These are phyloP conservation scores for Bromus sterilis DNA, from an alignment of 176 grass and related monocot species.

Conservation along the genomic window DNA sequence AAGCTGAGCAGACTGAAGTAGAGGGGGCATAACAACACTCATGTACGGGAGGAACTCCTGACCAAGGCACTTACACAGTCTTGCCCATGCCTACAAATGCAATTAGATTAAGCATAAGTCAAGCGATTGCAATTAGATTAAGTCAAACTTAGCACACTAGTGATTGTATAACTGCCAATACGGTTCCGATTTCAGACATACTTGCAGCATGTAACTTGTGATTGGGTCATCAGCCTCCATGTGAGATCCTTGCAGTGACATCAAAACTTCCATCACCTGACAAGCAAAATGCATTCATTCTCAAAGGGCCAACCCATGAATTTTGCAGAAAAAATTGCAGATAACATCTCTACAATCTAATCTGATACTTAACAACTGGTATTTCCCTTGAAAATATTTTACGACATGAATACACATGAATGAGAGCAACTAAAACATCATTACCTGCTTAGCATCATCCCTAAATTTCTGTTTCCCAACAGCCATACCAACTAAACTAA, in stretches of 20 bases:
- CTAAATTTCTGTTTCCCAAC: conserved; percentile 97
- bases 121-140: neutral
- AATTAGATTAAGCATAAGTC: conserved; percentile 7
- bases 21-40: conserved; percentile 75
- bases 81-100: conserved; percentile 59
- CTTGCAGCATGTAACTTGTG: conserved; percentile 95
- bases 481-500: conserved; percentile 99
- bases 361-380: neutral
- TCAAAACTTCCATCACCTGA: conserved; percentile 96
- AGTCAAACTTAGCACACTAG: neutral
- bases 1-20: conserved; percentile 81
- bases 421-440: neutral
- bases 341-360: conserved; percentile 4
- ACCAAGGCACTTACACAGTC: conserved; percentile 75
- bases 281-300: conserved; percentile 13
- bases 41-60: conserved; percentile 90
- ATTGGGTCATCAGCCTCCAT: conserved; percentile 96
- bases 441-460: conserved; percentile 95
- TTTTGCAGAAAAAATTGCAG: neutral
- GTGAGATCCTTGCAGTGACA: conserved; percentile 93
- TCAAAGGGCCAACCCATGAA: neutral
- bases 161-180: neutral
- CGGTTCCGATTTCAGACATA: conserved; percentile 10
- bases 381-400: neutral
- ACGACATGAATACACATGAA: neutral